Evolutionary conservation across 2,329 filamentous ascomycete species (phyloP).

Genomic region (Bisporella sp.): DNA sequence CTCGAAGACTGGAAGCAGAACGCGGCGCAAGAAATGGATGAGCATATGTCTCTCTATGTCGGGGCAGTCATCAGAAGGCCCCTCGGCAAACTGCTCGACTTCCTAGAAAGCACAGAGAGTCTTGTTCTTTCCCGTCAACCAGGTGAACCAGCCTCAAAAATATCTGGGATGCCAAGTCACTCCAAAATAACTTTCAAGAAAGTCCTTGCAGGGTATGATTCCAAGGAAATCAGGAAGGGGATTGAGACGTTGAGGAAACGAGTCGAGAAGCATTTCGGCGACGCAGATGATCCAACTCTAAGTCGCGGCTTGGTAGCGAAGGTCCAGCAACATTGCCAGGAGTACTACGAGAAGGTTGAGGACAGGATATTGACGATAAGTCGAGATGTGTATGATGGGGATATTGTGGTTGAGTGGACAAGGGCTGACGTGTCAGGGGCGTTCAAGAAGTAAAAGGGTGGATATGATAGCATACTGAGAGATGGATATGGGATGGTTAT

Average conservation of each 20-base stretch:
- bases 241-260: conserved; percentile 83
- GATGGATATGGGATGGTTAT: too few relatives aligned
- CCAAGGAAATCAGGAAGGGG: conserved; percentile 81
- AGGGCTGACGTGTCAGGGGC: conserved; percentile 53
- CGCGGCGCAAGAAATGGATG: conserved; percentile 69
- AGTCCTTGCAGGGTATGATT: conserved; percentile 71
- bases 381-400: conserved; percentile 57
- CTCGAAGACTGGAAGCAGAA: conserved; percentile 77
- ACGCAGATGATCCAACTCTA: conserved; percentile 64
- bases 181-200: conserved; percentile 81
- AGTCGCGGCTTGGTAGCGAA: conserved; percentile 46
- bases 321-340: conserved; percentile 54
- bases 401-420: conserved; percentile 61
- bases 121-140: conserved; percentile 50
- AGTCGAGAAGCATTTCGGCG: conserved; percentile 95
- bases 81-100: conserved; percentile 84
- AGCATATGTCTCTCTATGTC: conserved; percentile 84
- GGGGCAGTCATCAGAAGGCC: conserved; percentile 83
- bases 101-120: conserved; percentile 81
- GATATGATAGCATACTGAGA: too few relatives aligned
- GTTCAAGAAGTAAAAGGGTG: conserved; percentile 32
- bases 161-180: conserved; percentile 78
- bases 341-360: conserved; percentile 56
- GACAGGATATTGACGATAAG: conserved; percentile 52
- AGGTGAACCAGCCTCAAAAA: conserved; percentile 52